A percentile compares a stretch with the other conserved stretches of the same genome.
Evolutionary conservation across 148 eudicot species (phyloP).

Genomic region (Agrostemma githago): DNA sequence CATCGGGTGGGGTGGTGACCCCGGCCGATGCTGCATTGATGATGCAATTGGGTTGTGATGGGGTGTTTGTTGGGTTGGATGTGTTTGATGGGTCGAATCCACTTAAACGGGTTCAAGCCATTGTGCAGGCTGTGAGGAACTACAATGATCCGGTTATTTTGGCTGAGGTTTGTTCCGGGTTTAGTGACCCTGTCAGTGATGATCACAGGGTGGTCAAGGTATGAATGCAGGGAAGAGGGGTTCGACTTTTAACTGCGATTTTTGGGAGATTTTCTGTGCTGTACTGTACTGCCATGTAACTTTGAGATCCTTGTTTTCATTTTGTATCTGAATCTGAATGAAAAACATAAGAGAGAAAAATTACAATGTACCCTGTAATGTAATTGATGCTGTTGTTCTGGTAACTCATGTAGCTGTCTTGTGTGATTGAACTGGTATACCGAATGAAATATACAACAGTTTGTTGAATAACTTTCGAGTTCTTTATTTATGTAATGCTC

Average conservation of each 20-base stretch:
- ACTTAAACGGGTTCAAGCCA: constrained; percentile 49
- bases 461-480: constrained; percentile 9
- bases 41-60: constrained; percentile 96
- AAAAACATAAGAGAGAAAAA: too few relatives aligned
- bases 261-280: background rate
- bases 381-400: constrained; percentile 11
- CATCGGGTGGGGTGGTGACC: constrained; percentile 68
- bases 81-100: constrained; percentile 60
- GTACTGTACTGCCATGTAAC: background rate
- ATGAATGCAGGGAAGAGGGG: constrained; percentile 12
- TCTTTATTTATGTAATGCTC: background rate
- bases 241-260: background rate
- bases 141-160: constrained; percentile 61
- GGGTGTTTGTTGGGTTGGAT: constrained; percentile 71
- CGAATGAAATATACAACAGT: constrained; percentile 3
- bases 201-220: constrained; percentile 42
- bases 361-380: background rate
- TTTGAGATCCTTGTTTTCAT: constrained; percentile 7
- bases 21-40: constrained; percentile 85
- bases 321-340: background rate
- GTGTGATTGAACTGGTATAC: constrained; percentile 15
- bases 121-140: constrained; percentile 85
- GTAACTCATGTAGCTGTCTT: constrained; percentile 12
- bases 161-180: constrained; percentile 58
- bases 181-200: constrained; percentile 43